Evolutionary conservation across 306 rosid genomes (phyloP).

Genomic region (Quercus aquifolioides): DNA sequence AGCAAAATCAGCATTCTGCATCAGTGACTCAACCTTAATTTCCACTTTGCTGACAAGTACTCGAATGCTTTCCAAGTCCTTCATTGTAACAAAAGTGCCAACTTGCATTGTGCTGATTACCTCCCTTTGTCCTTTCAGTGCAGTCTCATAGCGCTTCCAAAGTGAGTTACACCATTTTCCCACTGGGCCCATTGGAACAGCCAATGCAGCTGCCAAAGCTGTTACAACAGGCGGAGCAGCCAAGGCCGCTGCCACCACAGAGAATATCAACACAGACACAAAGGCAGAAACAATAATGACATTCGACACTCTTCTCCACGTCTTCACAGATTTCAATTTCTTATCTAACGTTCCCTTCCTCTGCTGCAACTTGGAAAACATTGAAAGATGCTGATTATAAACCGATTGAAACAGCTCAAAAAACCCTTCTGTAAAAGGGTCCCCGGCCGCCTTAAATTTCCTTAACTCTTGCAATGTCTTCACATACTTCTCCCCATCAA

Average conservation of each 20-base stretch:
- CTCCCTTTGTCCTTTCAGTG: slow-evolving; percentile 49
- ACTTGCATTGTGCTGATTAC: slow-evolving; percentile 57
- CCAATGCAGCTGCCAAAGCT: slow-evolving; percentile 70
- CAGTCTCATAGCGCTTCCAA: slow-evolving; percentile 53
- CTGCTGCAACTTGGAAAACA: slow-evolving; percentile 48
- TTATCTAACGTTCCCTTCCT: slow-evolving; percentile 71
- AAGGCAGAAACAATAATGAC: slow-evolving; percentile 69
- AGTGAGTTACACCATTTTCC: slow-evolving; percentile 89
- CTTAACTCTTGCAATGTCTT: slow-evolving; percentile 67
- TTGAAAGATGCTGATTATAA: slow-evolving; percentile 44
- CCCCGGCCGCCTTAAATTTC: slow-evolving; percentile 64
- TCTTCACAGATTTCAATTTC: slow-evolving; percentile 62
- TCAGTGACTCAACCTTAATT: slow-evolving; percentile 44
- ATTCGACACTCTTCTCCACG: slow-evolving; percentile 67
- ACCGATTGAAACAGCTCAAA: slow-evolving; percentile 49
- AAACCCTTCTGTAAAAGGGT: slow-evolving; percentile 76
- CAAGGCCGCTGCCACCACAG: slow-evolving; percentile 87
- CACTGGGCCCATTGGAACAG: slow-evolving; percentile 75
- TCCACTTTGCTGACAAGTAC: slow-evolving; percentile 45
- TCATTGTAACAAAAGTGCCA: slow-evolving; percentile 45
- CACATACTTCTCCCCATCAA: slow-evolving; percentile 42
- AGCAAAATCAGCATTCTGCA: slow-evolving; percentile 60
- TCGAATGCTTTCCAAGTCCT: slow-evolving; percentile 61
- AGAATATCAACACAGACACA: slow-evolving; percentile 68
- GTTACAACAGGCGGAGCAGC: slow-evolving; percentile 74